These are phyloP conservation scores for Phytophthora megakarya DNA, from an alignment of 352 stramenopile genomes.

Conservation along the genomic window DNA sequence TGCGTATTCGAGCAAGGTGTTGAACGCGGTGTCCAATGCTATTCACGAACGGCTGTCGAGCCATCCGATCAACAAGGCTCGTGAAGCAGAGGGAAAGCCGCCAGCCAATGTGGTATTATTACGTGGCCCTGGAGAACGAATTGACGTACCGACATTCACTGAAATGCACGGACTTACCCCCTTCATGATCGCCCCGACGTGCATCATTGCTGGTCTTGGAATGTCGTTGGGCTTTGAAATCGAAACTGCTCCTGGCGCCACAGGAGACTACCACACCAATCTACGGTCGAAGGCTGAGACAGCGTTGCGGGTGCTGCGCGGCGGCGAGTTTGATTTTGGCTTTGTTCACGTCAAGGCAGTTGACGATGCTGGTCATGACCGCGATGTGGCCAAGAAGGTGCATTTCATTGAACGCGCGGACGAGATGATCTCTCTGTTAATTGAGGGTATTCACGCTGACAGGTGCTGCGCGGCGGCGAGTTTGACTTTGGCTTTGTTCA, in stretches of 20 bases:
- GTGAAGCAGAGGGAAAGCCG: conserved; percentile 53
- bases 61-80: conserved; percentile 81
- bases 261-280: conserved; percentile 87
- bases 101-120: conserved; percentile 88
- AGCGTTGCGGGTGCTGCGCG: conserved; percentile 50
- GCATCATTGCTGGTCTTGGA: conserved; percentile 86
- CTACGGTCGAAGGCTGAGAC: conserved; percentile 80
- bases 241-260: conserved; percentile 67
- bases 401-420: conserved; percentile 86
- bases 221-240: conserved; percentile 88
- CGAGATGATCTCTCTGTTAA: conserved; percentile 73
- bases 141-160: conserved; percentile 82
- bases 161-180: conserved; percentile 80
- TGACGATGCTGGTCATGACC: conserved; percentile 86
- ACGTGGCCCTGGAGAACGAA: conserved; percentile 82
- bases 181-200: conserved; percentile 91
- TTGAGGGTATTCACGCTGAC: conserved; percentile 56
- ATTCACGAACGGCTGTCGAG: conserved; percentile 66
- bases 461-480: conserved; percentile 37
- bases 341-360: conserved; percentile 90
- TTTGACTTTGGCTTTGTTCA: conserved; percentile 88
- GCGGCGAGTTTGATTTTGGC: conserved; percentile 66
- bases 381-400: conserved; percentile 84
- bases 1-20: conserved; percentile 75
- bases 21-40: conserved; percentile 77